Evolutionary conservation across 2,329 filamentous ascomycete species (phyloP).

Genomic region (Tolypocladium cylindrosporum): DNA sequence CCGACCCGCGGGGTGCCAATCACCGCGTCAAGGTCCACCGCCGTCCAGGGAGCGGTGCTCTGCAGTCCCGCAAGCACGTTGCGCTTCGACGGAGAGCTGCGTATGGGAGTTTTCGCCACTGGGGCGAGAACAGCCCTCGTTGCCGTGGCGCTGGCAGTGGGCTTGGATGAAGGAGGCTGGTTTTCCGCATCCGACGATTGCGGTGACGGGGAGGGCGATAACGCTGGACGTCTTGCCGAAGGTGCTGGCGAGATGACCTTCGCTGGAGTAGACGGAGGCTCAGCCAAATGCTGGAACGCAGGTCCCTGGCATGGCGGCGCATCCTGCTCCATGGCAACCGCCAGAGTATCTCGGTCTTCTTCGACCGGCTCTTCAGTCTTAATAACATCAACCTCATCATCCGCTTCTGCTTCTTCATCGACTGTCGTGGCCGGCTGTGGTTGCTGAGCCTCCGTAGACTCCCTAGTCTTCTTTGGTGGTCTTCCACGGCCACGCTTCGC

Average conservation of each 20-base stretch:
- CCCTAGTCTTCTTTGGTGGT: constrained; percentile 13
- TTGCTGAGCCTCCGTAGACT: background rate
- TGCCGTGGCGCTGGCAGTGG: constrained; percentile 32
- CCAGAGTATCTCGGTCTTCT: background rate
- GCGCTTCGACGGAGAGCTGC: constrained; percentile 52
- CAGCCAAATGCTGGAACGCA: constrained; percentile 4
- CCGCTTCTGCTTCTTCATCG: constrained; percentile 3
- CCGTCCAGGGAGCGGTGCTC: constrained; percentile 55
- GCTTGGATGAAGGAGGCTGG: constrained; percentile 59
- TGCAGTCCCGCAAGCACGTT: constrained; percentile 46
- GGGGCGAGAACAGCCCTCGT: constrained; percentile 38
- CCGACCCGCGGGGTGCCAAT: constrained; percentile 39
- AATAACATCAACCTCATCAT: constrained; percentile 3
- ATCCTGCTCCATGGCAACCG: background rate
- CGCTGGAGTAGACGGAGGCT: constrained; percentile 33
- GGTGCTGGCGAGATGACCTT: constrained; percentile 32
- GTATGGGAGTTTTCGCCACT: constrained; percentile 35
- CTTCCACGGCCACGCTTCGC: constrained; percentile 19
- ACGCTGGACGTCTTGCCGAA: constrained; percentile 40
- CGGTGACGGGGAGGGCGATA: constrained; percentile 57
- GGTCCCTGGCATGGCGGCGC: background rate
- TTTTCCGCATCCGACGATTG: constrained; percentile 78
- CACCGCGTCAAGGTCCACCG: constrained; percentile 66
- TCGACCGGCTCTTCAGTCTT: constrained; percentile 1
- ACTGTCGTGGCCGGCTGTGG: background rate